Evolutionary conservation across 208 protist genomes (phyloP).

Genomic region (Trypanosomatidae sp.): DNA sequence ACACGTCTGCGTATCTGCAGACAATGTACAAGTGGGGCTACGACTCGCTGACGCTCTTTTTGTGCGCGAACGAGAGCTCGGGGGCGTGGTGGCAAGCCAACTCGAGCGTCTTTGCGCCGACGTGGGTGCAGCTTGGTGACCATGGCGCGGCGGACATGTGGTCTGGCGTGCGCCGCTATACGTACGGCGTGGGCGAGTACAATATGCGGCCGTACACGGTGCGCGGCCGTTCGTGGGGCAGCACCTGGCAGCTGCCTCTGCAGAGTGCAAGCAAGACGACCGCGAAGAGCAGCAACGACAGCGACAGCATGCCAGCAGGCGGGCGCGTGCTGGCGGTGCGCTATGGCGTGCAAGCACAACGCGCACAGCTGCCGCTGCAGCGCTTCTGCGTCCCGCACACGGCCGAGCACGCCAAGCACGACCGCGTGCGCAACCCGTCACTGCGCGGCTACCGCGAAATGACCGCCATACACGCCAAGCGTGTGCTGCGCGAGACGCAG

Average conservation of each 20-base stretch:
- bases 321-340: slow-evolving; percentile 23
- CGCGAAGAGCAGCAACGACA: slow-evolving; percentile 19
- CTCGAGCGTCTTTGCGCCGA: slow-evolving; percentile 66
- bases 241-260: no score
- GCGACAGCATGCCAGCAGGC: background rate
- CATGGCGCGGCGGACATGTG: slow-evolving; percentile 83
- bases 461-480: slow-evolving; percentile 62
- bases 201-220: slow-evolving; percentile 73
- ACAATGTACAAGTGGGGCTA: slow-evolving; percentile 81
- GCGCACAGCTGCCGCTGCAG: slow-evolving; percentile 27
- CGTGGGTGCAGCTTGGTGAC: slow-evolving; percentile 83
- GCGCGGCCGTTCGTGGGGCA: slow-evolving; percentile 64
- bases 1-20: slow-evolving; percentile 27
- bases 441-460: slow-evolving; percentile 44
- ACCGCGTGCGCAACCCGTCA: slow-evolving; percentile 54
- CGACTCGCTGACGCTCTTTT: slow-evolving; percentile 78
- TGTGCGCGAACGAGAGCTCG: slow-evolving; percentile 77
- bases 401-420: slow-evolving; percentile 66
- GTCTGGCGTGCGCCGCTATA: slow-evolving; percentile 83
- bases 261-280: no score
- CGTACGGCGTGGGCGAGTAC: slow-evolving; percentile 79
- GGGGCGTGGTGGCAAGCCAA: slow-evolving; percentile 86
- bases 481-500: slow-evolving; percentile 75
- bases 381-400: slow-evolving; percentile 69
- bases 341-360: slow-evolving; percentile 17